A percentile compares a stretch with the other conserved stretches of the same genome.
Conservation (phyloP, 495 filamentous ascomycete genomes). For the Aspergillus panamensis region DNA sequence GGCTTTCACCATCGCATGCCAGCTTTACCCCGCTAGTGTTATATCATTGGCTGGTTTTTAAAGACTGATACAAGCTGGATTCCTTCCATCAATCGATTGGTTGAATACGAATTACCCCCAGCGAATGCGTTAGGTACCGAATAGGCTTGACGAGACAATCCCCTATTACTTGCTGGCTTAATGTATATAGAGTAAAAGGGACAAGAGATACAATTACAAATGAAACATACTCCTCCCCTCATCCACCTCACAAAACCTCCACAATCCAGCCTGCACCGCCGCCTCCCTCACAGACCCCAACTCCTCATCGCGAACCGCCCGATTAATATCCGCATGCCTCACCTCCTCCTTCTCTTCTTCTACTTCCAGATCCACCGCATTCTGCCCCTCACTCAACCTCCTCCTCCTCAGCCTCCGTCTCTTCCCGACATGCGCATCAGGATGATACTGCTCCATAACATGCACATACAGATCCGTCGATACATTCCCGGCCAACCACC, state of each 20-base stretch:
- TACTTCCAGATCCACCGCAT: too few relatives aligned
- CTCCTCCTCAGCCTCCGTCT: conserved; percentile 41
- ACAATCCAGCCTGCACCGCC: conserved; percentile 65
- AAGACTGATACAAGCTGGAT: too few relatives aligned
- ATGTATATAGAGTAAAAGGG: too few relatives aligned
- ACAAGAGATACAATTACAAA: too few relatives aligned
- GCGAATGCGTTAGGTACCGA: too few relatives aligned
- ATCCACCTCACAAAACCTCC: conserved; percentile 69
- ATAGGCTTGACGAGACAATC: too few relatives aligned
- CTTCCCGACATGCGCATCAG: conserved; percentile 73
- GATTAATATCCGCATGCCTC: conserved; percentile 72
- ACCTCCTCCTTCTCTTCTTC: conserved; percentile 47
- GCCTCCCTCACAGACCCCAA: conserved; percentile 56
- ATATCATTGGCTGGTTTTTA: too few relatives aligned
- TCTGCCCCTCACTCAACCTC: too few relatives aligned
- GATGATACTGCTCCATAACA: conserved; percentile 77
- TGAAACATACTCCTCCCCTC: conserved; percentile 63
- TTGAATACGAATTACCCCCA: too few relatives aligned
- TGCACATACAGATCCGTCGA: conserved; percentile 66
- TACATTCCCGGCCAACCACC: conserved; percentile 63
- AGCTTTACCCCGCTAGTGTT: too few relatives aligned
- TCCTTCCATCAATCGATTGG: too few relatives aligned
- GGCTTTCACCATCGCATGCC: neutral
- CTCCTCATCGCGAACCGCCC: conserved; percentile 61
- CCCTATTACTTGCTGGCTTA: too few relatives aligned